Percentiles rank a stretch among this genome's conserved stretches.
These are phyloP conservation scores for Chrysosphaeria jannelii DNA, from an alignment of 2,329 filamentous ascomycete genomes.

Conservation along the genomic window DNA sequence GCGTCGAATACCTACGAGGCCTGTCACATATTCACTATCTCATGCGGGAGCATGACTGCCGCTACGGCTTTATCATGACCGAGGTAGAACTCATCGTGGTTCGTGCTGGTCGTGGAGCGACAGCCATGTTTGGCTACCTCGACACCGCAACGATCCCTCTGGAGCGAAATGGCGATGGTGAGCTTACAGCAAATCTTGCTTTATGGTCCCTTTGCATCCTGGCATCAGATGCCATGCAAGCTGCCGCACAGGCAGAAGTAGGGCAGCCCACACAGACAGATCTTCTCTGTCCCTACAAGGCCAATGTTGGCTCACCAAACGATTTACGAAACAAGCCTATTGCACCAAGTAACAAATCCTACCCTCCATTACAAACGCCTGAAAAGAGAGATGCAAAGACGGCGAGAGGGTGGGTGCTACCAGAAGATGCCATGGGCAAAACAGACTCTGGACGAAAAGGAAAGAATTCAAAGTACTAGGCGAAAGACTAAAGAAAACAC, in stretches of 20 bases:
- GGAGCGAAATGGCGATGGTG: conserved; percentile 9
- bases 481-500: too few species aligned
- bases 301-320: conserved; percentile 45
- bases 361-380: conserved; percentile 38
- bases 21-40: conserved; percentile 63
- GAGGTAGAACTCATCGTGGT: conserved; percentile 87
- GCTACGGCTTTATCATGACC: conserved; percentile 88
- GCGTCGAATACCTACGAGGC: conserved; percentile 67
- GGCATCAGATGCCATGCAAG: conserved; percentile 8
- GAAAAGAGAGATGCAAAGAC: conserved; percentile 55
- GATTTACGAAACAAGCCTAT: too few species aligned
- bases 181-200: conserved; percentile 38
- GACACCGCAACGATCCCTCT: conserved; percentile 38
- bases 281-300: conserved; percentile 18
- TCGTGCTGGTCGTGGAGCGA: conserved; percentile 39
- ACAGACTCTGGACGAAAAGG: conserved; percentile 31
- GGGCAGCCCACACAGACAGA: conserved; percentile 14
- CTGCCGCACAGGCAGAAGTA: conserved; percentile 5
- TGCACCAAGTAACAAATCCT: too few species aligned
- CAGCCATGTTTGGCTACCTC: conserved; percentile 67
- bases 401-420: conserved; percentile 42
- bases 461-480: too few species aligned
- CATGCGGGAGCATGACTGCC: conserved; percentile 79
- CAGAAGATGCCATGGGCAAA: conserved; percentile 40
- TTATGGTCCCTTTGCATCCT: conserved; percentile 42